Conservation (phyloP, 352 stramenopile species). For the Pythium phragmitis region DNA sequence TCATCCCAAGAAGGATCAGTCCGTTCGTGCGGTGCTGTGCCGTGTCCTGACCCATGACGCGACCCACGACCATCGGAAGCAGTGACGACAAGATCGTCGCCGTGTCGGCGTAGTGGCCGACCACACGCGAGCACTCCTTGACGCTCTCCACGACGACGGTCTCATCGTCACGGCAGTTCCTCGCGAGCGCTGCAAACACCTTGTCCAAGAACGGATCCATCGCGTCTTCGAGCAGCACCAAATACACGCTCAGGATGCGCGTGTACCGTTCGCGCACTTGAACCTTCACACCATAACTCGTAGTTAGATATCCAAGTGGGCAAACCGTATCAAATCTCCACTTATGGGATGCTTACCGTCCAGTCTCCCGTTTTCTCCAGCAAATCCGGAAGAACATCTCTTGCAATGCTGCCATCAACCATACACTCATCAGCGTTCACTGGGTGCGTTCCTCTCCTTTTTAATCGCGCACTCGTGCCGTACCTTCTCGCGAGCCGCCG, state of each 20-base stretch:
- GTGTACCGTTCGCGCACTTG: constrained; percentile 76
- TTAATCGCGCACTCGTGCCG: neutral
- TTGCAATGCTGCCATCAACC: constrained; percentile 32
- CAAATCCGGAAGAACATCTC: constrained; percentile 49
- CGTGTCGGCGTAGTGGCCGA: constrained; percentile 70
- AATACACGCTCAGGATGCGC: constrained; percentile 60
- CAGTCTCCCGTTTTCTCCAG: constrained; percentile 77
- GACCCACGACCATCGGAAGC: constrained; percentile 67
- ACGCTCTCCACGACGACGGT: constrained; percentile 58
- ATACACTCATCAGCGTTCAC: neutral
- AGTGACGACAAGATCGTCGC: constrained; percentile 75
- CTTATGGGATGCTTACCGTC: constrained; percentile 35
- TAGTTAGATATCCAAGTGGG: neutral
- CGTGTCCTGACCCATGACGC: constrained; percentile 70
- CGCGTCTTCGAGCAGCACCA: constrained; percentile 62
- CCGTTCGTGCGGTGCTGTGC: constrained; percentile 77
- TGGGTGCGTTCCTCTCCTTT: neutral
- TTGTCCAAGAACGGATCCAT: constrained; percentile 77
- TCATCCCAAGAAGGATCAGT: constrained; percentile 77
- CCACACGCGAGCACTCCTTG: constrained; percentile 55
- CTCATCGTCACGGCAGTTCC: constrained; percentile 79
- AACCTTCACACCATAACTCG: constrained; percentile 27
- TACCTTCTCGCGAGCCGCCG: constrained; percentile 46
- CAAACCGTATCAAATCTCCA: too few relatives aligned
- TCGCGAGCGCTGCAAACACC: constrained; percentile 67